A percentile compares a stretch with the other conserved stretches of the same genome.
These are phyloP conservation scores for Thermothielavioides terrestris DNA, from an alignment of 495 filamentous ascomycete species.

Conservation along the genomic window DNA sequence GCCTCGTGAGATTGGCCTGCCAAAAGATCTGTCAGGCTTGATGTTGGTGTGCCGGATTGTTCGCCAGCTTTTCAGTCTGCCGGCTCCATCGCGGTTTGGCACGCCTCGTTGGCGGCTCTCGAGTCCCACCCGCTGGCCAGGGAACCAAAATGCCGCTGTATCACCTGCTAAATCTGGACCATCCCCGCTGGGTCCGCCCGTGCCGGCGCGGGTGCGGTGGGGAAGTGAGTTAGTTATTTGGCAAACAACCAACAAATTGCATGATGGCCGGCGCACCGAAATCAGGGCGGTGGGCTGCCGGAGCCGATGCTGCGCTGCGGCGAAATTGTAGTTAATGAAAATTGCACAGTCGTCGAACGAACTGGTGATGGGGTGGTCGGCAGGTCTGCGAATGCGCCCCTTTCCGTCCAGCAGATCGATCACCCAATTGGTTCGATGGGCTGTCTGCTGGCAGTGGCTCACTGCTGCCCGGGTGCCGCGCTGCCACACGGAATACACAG, in stretches of 20 bases:
- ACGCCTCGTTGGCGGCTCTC: neutral
- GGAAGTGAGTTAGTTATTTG: too few species aligned
- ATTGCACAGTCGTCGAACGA: too few species aligned
- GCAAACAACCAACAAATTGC: neutral
- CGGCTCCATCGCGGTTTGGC: neutral
- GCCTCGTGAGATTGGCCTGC: too few species aligned
- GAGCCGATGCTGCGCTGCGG: slow-evolving; percentile 1
- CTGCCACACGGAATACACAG: too few species aligned
- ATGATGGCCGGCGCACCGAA: neutral
- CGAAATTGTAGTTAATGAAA: neutral
- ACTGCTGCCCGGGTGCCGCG: too few species aligned
- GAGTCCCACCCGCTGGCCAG: slow-evolving; percentile 1
- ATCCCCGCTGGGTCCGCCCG: slow-evolving; percentile 6
- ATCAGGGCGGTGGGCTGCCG: slow-evolving; percentile 1
- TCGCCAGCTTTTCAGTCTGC: neutral
- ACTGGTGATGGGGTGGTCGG: neutral
- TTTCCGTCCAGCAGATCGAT: too few species aligned
- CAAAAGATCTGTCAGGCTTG: too few species aligned
- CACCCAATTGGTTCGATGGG: too few species aligned
- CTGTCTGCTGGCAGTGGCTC: too few species aligned
- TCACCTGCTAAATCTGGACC: slow-evolving; percentile 18
- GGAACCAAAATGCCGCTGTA: slow-evolving; percentile 7
- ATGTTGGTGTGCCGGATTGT: too few species aligned
- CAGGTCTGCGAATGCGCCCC: neutral
- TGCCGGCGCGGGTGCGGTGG: slow-evolving; percentile 5